These are phyloP conservation scores for Stachybotrys echinatus DNA, from an alignment of 2,329 filamentous ascomycete genomes.

Conservation along the genomic window DNA sequence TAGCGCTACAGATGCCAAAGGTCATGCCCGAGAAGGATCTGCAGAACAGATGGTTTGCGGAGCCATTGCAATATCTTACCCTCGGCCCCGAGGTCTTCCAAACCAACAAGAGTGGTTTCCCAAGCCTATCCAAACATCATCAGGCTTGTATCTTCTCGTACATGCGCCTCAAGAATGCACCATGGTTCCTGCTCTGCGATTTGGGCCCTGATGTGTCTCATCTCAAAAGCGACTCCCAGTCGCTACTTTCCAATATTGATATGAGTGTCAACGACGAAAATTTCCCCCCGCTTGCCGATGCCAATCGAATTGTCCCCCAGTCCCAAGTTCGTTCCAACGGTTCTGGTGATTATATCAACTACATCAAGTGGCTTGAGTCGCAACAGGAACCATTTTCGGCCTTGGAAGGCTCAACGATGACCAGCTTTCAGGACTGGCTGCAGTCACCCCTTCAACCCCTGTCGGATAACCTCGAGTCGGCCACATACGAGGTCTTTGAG, in stretches of 20 bases:
- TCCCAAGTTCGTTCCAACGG: constrained; percentile 22
- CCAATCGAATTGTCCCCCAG: constrained; percentile 31
- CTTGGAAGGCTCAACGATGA: constrained; percentile 47
- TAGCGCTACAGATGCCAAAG: constrained; percentile 53
- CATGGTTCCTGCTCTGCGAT: constrained; percentile 60
- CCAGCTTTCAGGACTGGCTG: constrained; percentile 81
- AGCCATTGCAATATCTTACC: constrained; percentile 59
- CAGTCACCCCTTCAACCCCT: constrained; percentile 92
- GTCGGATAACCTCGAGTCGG: constrained; percentile 92
- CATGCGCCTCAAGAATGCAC: constrained; percentile 58
- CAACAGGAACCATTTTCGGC: constrained; percentile 62
- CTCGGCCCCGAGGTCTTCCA: constrained; percentile 51
- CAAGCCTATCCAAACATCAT: constrained; percentile 55
- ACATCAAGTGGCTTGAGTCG: constrained; percentile 77
- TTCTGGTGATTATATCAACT: constrained; percentile 57
- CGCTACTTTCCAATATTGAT: constrained; percentile 18
- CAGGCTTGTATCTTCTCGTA: constrained; percentile 57
- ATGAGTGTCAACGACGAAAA: constrained; percentile 38
- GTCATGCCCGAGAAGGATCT: constrained; percentile 54
- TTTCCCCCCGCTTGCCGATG: constrained; percentile 69
- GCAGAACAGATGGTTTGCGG: constrained; percentile 64
- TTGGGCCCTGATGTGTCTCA: constrained; percentile 43
- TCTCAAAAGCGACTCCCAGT: constrained; percentile 16
- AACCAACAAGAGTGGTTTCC: constrained; percentile 54
- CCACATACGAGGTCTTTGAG: constrained; percentile 98